These are phyloP conservation scores for Erythrophleum ivorense DNA, from an alignment of 331 rosid species.

Conservation along the genomic window DNA sequence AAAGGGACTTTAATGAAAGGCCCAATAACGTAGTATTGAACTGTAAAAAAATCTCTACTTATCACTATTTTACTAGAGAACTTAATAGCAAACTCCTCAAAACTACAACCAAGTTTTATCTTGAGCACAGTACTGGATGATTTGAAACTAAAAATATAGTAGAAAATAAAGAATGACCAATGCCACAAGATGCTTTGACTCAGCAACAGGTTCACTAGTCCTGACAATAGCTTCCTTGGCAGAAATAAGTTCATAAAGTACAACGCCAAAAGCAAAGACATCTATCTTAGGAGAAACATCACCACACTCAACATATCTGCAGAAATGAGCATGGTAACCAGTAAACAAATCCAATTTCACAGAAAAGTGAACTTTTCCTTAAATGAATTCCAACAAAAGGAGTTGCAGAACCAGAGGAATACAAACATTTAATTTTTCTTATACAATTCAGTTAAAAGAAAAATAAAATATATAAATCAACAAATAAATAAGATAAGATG, in stretches of 20 bases:
- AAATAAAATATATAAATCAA: not conserved
- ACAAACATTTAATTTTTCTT: not conserved
- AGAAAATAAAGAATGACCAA: slow-evolving; percentile 52
- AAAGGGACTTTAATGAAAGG: no score
- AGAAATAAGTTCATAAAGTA: slow-evolving; percentile 88
- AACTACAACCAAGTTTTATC: no score
- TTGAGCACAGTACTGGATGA: not conserved
- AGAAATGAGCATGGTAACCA: slow-evolving; percentile 27
- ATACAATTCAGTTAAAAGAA: no score
- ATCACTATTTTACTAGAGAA: no score
- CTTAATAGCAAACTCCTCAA: no score
- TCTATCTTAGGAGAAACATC: slow-evolving; percentile 94
- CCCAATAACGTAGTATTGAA: no score
- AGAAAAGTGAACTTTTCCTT: slow-evolving; percentile 14
- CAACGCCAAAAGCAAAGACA: slow-evolving; percentile 96
- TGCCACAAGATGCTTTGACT: slow-evolving; percentile 83
- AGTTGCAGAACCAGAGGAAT: not conserved
- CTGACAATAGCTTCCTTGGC: slow-evolving; percentile 87
- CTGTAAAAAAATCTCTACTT: no score
- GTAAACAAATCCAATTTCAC: slow-evolving; percentile 5
- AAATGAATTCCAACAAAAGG: not conserved
- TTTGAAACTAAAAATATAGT: slow-evolving; percentile 13
- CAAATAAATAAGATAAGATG: not conserved
- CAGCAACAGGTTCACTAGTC: slow-evolving; percentile 48
- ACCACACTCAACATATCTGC: slow-evolving; percentile 92